These are phyloP conservation scores for Tilletia horrida DNA, from an alignment of 1,284 basidiomycete genomes.

Conservation along the genomic window DNA sequence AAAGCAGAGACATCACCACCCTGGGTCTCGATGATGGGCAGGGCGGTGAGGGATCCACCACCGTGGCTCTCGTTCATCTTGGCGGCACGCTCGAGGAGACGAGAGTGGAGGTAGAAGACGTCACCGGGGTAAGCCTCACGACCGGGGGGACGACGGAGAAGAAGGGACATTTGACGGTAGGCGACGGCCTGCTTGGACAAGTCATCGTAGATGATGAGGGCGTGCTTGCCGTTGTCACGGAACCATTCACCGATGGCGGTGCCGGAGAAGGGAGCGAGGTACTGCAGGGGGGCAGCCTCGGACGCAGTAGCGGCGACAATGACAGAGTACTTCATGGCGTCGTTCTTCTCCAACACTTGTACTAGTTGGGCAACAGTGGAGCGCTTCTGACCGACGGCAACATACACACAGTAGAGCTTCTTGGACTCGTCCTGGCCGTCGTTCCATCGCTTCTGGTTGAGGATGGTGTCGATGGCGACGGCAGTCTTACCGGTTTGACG, in stretches of 20 bases:
- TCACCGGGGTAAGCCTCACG: slow-evolving; percentile 99
- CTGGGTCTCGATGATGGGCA: slow-evolving; percentile 99
- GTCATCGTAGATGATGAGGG: slow-evolving; percentile 98
- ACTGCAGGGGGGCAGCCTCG: slow-evolving; percentile 96
- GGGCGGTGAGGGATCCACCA: slow-evolving; percentile 94
- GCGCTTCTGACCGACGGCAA: slow-evolving; percentile 98
- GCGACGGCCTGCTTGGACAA: slow-evolving; percentile 99
- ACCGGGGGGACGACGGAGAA: slow-evolving; percentile 98
- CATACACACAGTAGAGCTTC: slow-evolving; percentile 99
- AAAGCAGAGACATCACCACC: slow-evolving; percentile 97
- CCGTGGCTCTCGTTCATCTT: slow-evolving; percentile 99
- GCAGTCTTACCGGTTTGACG: slow-evolving; percentile 99
- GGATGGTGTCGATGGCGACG: slow-evolving; percentile 98
- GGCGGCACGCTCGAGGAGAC: slow-evolving; percentile 98
- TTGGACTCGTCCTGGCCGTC: slow-evolving; percentile 90
- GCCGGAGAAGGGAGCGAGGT: slow-evolving; percentile 98
- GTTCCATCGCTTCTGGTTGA: slow-evolving; percentile 99
- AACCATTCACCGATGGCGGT: slow-evolving; percentile 99
- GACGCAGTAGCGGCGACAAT: slow-evolving; percentile 98
- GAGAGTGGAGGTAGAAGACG: slow-evolving; percentile 99
- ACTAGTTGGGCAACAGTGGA: slow-evolving; percentile 99
- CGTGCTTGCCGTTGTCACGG: slow-evolving; percentile 97
- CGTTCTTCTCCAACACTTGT: slow-evolving; percentile 98
- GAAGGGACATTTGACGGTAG: slow-evolving; percentile 99
- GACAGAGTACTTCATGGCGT: slow-evolving; percentile 98